Conservation (phyloP, 2,329 filamentous ascomycete species). For the Penicillium brevicompactum region DNA sequence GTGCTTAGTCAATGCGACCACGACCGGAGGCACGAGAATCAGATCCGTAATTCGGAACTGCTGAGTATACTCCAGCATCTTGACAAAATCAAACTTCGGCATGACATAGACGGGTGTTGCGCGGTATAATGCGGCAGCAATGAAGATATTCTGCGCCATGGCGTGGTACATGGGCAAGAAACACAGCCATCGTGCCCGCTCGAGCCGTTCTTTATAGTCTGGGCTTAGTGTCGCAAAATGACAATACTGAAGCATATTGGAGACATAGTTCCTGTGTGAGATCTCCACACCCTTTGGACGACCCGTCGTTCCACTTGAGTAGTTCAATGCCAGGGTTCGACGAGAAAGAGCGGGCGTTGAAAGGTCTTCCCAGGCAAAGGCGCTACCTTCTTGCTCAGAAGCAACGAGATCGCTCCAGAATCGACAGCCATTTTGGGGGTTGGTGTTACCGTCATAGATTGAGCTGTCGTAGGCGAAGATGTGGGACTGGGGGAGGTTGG, state of each 20-base stretch:
- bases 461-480: conserved; percentile 69
- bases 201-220: conserved; percentile 50
- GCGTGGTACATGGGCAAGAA: conserved; percentile 79
- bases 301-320: conserved; percentile 73
- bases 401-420: conserved; percentile 69
- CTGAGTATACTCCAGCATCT: conserved; percentile 69
- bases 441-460: conserved; percentile 47
- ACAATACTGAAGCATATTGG: conserved; percentile 67
- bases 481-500: conserved; percentile 55
- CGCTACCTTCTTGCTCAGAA: conserved; percentile 52
- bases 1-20: conserved; percentile 72
- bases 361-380: conserved; percentile 62
- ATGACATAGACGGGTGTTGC: conserved; percentile 72
- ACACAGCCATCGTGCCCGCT: conserved; percentile 55
- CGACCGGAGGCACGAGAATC: conserved; percentile 71
- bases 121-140: conserved; percentile 58
- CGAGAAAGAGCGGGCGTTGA: conserved; percentile 44
- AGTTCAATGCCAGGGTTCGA: conserved; percentile 68
- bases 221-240: conserved; percentile 50
- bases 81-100: conserved; percentile 73
- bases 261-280: conserved; percentile 73
- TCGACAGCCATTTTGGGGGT: conserved; percentile 45
- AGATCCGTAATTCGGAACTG: conserved; percentile 69
- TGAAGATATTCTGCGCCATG: conserved; percentile 71
- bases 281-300: conserved; percentile 83